A percentile compares a stretch with the other conserved stretches of the same genome.
Evolutionary conservation across 495 filamentous ascomycete genomes (phyloP).

Genomic region (Penicillium nucicola): DNA sequence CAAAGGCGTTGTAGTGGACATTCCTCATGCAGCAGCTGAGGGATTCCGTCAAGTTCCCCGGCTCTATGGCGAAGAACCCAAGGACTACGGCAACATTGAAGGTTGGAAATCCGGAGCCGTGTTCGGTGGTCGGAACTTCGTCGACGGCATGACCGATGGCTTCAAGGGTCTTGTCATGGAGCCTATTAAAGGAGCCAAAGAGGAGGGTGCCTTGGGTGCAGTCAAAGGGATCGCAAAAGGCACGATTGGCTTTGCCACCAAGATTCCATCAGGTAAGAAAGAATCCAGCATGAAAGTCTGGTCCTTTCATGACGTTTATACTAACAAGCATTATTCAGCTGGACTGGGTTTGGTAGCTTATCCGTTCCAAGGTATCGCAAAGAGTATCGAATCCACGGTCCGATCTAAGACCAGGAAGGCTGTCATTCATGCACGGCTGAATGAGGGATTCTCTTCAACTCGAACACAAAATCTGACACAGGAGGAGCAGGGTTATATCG

Average conservation of each 20-base stretch:
- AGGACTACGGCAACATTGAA: constrained; percentile 22
- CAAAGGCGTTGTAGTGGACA: constrained; percentile 52
- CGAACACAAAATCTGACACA: not conserved
- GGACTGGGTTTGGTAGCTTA: constrained; percentile 5
- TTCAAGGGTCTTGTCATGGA: constrained; percentile 65
- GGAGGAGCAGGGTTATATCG: not conserved
- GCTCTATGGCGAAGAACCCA: constrained; percentile 62
- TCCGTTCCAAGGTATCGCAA: constrained; percentile 6
- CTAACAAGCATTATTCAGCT: not conserved
- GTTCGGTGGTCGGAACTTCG: constrained; percentile 53
- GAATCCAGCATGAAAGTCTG: no score
- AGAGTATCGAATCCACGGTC: not conserved
- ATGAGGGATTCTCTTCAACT: not conserved
- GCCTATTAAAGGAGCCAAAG: constrained; percentile 58
- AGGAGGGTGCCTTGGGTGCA: constrained; percentile 57
- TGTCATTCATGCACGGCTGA: not conserved
- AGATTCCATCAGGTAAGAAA: constrained; percentile 36
- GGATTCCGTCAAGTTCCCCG: constrained; percentile 82
- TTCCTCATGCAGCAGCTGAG: constrained; percentile 68
- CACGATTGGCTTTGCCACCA: constrained; percentile 67
- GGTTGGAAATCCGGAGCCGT: constrained; percentile 34
- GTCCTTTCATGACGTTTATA: no score
- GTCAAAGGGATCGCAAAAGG: constrained; percentile 71
- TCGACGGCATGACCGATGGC: constrained; percentile 70
- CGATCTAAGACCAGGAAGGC: constrained; percentile 1